These are phyloP conservation scores for Kokia cookei DNA, from an alignment of 441 rosid species.

Conservation along the genomic window DNA sequence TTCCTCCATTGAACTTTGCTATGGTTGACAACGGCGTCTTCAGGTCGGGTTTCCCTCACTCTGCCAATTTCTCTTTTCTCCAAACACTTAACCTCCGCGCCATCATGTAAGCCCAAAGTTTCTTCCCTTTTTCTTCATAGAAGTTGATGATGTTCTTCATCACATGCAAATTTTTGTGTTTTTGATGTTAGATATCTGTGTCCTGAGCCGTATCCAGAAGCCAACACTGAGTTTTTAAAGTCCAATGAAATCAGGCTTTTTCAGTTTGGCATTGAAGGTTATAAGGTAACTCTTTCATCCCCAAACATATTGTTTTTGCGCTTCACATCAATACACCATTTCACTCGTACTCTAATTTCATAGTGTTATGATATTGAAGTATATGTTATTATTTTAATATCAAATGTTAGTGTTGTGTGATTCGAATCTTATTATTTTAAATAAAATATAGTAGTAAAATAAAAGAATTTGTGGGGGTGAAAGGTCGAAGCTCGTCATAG, in stretches of 20 bases:
- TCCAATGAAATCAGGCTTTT: conserved; percentile 59
- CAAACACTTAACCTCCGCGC: conserved; percentile 64
- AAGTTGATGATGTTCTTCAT: neutral
- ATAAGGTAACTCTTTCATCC: conserved; percentile 34
- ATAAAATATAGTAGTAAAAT: no score
- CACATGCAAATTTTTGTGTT: neutral
- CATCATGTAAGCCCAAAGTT: conserved; percentile 42
- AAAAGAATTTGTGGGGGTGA: no score
- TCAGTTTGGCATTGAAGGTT: conserved; percentile 64
- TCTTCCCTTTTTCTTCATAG: neutral
- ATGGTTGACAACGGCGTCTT: conserved; percentile 69
- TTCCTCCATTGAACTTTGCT: conserved; percentile 64
- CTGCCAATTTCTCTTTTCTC: conserved; percentile 58
- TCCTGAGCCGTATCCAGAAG: conserved; percentile 61
- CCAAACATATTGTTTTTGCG: no score
- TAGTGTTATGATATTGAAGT: no score
- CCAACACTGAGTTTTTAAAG: conserved; percentile 50
- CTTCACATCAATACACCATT: no score
- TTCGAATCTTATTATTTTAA: no score
- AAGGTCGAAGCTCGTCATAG: no score
- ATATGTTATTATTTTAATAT: no score
- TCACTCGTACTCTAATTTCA: no score
- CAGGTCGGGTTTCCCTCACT: conserved; percentile 67
- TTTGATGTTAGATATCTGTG: conserved; percentile 41
- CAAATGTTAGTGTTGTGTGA: no score